Percentiles rank a stretch among this genome's conserved stretches.
Evolutionary conservation across 352 stramenopile genomes (phyloP).

Genomic region (Pythium phragmitis): DNA sequence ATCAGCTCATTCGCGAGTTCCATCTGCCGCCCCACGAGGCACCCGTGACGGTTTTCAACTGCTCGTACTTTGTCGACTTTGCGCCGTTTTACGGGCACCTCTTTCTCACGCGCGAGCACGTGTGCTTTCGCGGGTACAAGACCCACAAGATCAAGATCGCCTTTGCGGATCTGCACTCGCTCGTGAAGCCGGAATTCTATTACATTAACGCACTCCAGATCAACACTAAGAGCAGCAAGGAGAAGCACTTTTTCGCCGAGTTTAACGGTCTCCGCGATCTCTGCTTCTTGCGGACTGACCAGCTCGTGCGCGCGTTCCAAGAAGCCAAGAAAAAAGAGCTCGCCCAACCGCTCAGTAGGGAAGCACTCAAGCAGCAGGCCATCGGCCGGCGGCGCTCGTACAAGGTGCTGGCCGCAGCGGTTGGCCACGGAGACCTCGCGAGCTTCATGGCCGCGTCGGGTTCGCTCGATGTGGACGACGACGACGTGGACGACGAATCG

Average conservation of each 20-base stretch:
- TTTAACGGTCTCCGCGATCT: slow-evolving; percentile 75
- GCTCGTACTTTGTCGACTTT: slow-evolving; percentile 71
- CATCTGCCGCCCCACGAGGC: slow-evolving; percentile 40
- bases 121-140: slow-evolving; percentile 66
- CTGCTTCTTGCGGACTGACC: slow-evolving; percentile 67
- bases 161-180: slow-evolving; percentile 56
- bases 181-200: slow-evolving; percentile 84
- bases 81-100: slow-evolving; percentile 73
- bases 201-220: slow-evolving; percentile 83
- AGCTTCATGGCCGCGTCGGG: slow-evolving; percentile 6
- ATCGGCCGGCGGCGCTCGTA: slow-evolving; percentile 60
- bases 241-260: slow-evolving; percentile 77
- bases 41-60: slow-evolving; percentile 73
- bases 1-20: slow-evolving; percentile 43
- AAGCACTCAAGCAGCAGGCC: slow-evolving; percentile 44
- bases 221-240: slow-evolving; percentile 50
- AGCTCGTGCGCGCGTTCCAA: slow-evolving; percentile 67
- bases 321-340: slow-evolving; percentile 38
- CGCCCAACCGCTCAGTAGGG: slow-evolving; percentile 8
- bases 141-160: slow-evolving; percentile 50
- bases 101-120: slow-evolving; percentile 61
- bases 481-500: slow-evolving; percentile 19
- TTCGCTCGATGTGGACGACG: slow-evolving; percentile 47
- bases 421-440: no score
- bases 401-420: slow-evolving; percentile 31